phyloP scores from a whole-genome alignment of 2,329 filamentous ascomycete genomes.

The Nothopassalora personata region DNA sequence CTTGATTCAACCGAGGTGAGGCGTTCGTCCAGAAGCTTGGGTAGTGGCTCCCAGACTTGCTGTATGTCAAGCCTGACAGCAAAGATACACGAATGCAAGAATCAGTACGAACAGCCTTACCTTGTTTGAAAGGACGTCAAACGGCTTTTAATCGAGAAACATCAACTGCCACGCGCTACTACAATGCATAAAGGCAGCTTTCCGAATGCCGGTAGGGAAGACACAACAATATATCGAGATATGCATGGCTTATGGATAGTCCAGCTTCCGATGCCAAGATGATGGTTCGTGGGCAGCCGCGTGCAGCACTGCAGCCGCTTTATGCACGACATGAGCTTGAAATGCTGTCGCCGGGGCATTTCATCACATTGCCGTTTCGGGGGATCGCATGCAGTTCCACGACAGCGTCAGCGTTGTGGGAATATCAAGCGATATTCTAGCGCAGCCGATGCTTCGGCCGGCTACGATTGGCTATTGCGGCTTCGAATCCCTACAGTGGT shows the following conservation, averaged over 20 bases:
- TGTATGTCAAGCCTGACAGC: background rate
- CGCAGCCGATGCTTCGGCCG: background rate
- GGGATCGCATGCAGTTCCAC: too few species aligned
- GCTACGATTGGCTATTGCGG: background rate
- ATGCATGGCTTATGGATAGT: background rate
- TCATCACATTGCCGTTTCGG: too few species aligned
- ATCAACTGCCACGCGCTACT: background rate
- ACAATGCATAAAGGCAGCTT: background rate
- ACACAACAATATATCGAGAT: background rate
- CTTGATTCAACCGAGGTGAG: background rate
- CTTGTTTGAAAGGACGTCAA: background rate
- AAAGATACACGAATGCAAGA: background rate
- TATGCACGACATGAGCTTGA: background rate
- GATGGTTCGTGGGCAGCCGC: background rate
- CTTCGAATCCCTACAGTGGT: background rate
- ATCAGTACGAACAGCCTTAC: background rate
- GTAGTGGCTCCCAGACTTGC: background rate
- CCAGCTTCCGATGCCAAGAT: too few species aligned
- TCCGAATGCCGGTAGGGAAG: background rate
- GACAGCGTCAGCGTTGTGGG: too few species aligned
- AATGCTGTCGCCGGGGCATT: too few species aligned
- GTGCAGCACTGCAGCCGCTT: background rate
- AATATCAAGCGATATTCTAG: too few species aligned
- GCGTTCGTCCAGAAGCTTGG: background rate
- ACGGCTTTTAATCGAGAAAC: background rate